phyloP scores from a whole-genome alignment of 2,329 filamentous ascomycete genomes.

The Cercospora citrullina region DNA sequence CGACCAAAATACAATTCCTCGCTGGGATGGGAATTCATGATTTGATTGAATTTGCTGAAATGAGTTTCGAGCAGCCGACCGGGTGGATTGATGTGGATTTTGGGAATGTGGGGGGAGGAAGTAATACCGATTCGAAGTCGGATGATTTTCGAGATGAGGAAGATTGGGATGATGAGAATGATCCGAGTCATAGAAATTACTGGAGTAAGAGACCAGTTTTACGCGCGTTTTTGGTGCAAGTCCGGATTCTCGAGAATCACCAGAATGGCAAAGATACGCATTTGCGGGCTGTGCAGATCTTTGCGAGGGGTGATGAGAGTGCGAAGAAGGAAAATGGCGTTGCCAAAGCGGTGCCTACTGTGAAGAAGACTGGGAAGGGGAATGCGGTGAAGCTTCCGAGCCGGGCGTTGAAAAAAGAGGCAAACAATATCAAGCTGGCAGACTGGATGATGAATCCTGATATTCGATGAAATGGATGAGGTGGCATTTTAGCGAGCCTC shows the following conservation, averaged over 20 bases:
- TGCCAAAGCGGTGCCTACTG: not conserved
- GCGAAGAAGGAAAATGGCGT: slow-evolving; percentile 14
- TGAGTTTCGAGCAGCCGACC: slow-evolving; percentile 73
- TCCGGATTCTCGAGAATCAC: slow-evolving; percentile 92
- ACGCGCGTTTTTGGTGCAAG: slow-evolving; percentile 84
- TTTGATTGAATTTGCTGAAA: slow-evolving; percentile 80
- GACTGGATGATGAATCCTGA: slow-evolving; percentile 42
- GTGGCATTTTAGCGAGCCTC: not conserved
- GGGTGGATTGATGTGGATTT: slow-evolving; percentile 90
- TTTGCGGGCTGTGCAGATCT: slow-evolving; percentile 88
- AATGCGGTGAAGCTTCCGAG: not conserved
- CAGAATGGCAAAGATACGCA: slow-evolving; percentile 99
- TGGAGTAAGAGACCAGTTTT: slow-evolving; percentile 69
- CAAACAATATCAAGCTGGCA: slow-evolving; percentile 38
- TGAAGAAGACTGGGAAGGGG: not conserved
- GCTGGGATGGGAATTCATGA: slow-evolving; percentile 91
- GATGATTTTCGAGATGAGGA: not conserved
- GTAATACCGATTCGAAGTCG: not conserved
- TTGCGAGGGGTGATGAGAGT: slow-evolving; percentile 49
- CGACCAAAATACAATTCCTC: slow-evolving; percentile 84
- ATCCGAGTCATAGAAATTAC: slow-evolving; percentile 30
- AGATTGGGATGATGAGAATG: slow-evolving; percentile 39
- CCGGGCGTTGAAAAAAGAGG: slow-evolving; percentile 14
- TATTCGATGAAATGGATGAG: slow-evolving; percentile 32
- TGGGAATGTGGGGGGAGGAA: slow-evolving; percentile 54